phyloP scores from a whole-genome alignment of 768 basidiomycete species.

The Suillus occidentalis region DNA sequence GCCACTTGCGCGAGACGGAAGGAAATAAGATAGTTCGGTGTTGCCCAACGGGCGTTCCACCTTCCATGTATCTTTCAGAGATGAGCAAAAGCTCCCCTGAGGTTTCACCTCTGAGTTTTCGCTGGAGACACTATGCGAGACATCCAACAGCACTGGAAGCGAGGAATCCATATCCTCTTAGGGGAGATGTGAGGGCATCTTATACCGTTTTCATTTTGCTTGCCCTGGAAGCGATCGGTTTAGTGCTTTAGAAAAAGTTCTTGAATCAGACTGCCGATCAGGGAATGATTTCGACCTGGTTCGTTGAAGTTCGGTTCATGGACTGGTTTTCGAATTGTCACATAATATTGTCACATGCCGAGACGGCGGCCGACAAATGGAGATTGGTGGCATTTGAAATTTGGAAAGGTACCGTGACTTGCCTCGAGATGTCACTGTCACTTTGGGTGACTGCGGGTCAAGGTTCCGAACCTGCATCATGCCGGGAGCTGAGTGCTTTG shows the following conservation, averaged over 20 bases:
- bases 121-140: not conserved
- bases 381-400: too few relatives aligned
- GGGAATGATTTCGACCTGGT: not conserved
- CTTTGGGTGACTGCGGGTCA: too few relatives aligned
- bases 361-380: too few relatives aligned
- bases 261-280: not conserved
- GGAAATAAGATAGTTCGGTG: constrained; percentile 77
- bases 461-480: too few relatives aligned
- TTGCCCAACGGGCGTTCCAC: constrained; percentile 63
- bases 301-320: not conserved
- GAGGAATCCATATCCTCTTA: not conserved
- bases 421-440: too few relatives aligned
- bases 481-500: too few relatives aligned
- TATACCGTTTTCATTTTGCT: constrained; percentile 1
- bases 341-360: too few relatives aligned
- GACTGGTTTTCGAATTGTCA: not conserved
- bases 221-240: not conserved
- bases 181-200: not conserved
- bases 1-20: constrained; percentile 74
- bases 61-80: not conserved
- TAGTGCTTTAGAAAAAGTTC: not conserved
- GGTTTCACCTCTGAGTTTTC: not conserved
- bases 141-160: constrained; percentile 1
- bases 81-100: not conserved
- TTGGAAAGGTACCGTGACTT: too few relatives aligned